phyloP scores from a whole-genome alignment of 192 early-diverging fungal genomes.

The Nowakowskiella sp. region DNA sequence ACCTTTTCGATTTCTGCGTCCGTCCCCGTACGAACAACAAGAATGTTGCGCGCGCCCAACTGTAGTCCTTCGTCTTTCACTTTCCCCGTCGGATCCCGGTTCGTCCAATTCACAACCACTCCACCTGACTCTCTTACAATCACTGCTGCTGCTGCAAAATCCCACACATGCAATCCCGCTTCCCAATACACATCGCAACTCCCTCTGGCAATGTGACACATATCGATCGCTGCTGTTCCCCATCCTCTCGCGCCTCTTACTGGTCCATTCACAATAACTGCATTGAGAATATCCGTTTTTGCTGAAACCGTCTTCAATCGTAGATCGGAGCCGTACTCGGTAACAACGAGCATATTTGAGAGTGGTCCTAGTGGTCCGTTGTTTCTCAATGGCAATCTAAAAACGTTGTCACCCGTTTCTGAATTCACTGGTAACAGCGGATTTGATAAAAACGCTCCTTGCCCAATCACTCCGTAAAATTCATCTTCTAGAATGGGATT shows the following conservation, averaged over 20 bases:
- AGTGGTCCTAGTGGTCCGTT: constrained; percentile 22
- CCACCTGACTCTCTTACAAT: constrained; percentile 84
- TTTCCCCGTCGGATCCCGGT: too few relatives aligned
- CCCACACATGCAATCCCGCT: constrained; percentile 69
- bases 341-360: constrained; percentile 60
- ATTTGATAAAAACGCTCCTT: constrained; percentile 61
- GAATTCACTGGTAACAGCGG: constrained; percentile 7
- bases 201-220: constrained; percentile 76
- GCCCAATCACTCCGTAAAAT: constrained; percentile 45
- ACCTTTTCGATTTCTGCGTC: too few relatives aligned
- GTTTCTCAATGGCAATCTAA: background rate
- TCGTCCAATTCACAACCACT: constrained; percentile 50
- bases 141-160: constrained; percentile 79
- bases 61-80: too few relatives aligned
- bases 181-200: constrained; percentile 88
- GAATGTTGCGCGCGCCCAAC: too few relatives aligned
- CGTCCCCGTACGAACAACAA: too few relatives aligned
- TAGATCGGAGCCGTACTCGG: constrained; percentile 79
- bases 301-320: constrained; percentile 45
- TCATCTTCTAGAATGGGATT: constrained; percentile 84
- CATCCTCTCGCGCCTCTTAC: constrained; percentile 67
- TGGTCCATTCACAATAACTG: constrained; percentile 45
- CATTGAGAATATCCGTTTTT: constrained; percentile 60
- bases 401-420: background rate
- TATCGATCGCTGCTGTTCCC: constrained; percentile 70